Conservation (phyloP, 139 green algal species). For the Auxenochlorella pyrenoidosa region DNA sequence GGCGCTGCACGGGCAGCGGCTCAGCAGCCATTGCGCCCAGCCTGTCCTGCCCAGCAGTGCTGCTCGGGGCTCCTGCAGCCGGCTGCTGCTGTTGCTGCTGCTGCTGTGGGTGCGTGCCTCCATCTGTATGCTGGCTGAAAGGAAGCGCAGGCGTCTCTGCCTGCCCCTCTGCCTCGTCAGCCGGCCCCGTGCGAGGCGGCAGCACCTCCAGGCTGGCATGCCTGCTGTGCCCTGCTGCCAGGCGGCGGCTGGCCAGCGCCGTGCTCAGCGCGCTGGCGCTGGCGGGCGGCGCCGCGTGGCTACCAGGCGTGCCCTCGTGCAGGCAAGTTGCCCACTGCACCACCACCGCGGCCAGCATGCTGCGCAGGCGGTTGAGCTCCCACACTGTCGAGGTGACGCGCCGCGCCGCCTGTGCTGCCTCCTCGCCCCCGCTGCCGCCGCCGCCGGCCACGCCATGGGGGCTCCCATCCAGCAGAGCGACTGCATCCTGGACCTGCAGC, state of each 20-base stretch:
- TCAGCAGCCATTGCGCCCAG: too few species aligned
- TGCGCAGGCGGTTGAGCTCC: constrained; percentile 75
- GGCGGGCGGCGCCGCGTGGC: constrained; percentile 14
- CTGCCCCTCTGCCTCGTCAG: not conserved
- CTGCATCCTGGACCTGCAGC: constrained; percentile 17
- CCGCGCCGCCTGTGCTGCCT: not conserved
- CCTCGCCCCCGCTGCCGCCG: constrained; percentile 37
- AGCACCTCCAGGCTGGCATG: constrained; percentile 20
- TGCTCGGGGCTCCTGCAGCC: not conserved
- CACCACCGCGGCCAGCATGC: constrained; percentile 62
- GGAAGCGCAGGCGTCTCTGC: not conserved
- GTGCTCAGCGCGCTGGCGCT: not conserved
- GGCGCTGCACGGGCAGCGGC: not conserved
- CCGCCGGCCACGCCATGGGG: not conserved
- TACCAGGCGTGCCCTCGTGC: constrained; percentile 50
- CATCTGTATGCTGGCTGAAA: not conserved
- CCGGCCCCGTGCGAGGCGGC: not conserved
- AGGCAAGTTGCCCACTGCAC: constrained; percentile 75
- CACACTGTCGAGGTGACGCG: constrained; percentile 25
- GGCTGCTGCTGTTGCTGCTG: constrained; percentile 10
- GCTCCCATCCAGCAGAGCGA: constrained; percentile 13
- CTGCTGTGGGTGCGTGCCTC: not conserved
- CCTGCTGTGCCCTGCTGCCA: constrained; percentile 17
- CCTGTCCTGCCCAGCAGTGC: not conserved
- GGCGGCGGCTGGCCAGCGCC: not conserved